Percentiles rank a stretch among this genome's conserved stretches.
phyloP scores from a whole-genome alignment of 1,284 basidiomycete genomes.

The Xerocomus amazonicus region DNA sequence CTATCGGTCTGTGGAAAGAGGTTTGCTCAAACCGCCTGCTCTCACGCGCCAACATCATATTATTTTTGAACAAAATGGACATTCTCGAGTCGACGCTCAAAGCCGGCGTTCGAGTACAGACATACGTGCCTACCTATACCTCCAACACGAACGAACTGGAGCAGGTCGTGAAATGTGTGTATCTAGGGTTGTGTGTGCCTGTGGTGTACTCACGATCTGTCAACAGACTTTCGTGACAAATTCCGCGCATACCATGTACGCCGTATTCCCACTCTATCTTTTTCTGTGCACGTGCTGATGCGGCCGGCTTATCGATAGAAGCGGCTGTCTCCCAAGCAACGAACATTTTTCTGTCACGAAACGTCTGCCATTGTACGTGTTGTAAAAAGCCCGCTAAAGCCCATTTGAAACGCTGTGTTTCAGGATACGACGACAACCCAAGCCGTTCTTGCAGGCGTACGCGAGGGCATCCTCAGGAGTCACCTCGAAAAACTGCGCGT shows the following conservation, averaged over 20 bases:
- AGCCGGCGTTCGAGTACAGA: conserved; percentile 53
- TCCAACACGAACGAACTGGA: conserved; percentile 55
- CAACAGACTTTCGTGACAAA: conserved; percentile 50
- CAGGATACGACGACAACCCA: conserved; percentile 51
- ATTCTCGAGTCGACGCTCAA: conserved; percentile 55
- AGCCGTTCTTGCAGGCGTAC: conserved; percentile 40
- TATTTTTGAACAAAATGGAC: conserved; percentile 73
- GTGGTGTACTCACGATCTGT: neutral
- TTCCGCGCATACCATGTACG: conserved; percentile 48
- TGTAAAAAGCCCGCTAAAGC: neutral
- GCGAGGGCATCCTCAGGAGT: conserved; percentile 28
- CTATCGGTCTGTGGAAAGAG: conserved; percentile 57
- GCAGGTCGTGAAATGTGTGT: conserved; percentile 49
- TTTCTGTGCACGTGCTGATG: conserved; percentile 1
- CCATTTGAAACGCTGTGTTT: neutral
- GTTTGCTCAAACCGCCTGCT: conserved; percentile 58
- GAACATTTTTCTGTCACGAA: conserved; percentile 49
- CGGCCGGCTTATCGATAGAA: conserved; percentile 30
- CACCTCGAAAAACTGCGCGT: conserved; percentile 31
- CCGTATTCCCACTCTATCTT: conserved; percentile 3
- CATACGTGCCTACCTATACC: conserved; percentile 61
- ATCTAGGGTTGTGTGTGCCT: neutral
- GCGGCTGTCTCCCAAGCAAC: conserved; percentile 42
- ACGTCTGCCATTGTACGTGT: conserved; percentile 46
- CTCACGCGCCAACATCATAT: conserved; percentile 52